Evolutionary conservation across 805 yeast species (phyloP).

Genomic region (Yamadazyma olivae): DNA sequence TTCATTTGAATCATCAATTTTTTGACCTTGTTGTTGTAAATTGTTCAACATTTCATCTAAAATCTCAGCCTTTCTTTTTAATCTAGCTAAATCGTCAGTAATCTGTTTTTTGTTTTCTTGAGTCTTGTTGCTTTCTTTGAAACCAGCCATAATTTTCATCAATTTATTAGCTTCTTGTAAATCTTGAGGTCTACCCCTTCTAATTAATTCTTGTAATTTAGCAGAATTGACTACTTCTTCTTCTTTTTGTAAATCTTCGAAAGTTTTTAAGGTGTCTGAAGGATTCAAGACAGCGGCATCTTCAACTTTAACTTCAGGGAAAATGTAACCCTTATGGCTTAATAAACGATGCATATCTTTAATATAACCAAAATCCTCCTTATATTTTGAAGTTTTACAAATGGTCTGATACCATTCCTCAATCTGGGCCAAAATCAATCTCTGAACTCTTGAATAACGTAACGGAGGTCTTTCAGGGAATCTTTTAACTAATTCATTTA

Average conservation of each 20-base stretch:
- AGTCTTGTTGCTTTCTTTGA: slow-evolving; percentile 69
- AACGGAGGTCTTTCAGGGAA: slow-evolving; percentile 95
- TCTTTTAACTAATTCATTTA: slow-evolving; percentile 86
- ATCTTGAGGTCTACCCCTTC: slow-evolving; percentile 95
- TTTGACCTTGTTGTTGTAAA: slow-evolving; percentile 39
- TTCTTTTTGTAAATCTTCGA: slow-evolving; percentile 88
- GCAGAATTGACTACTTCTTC: slow-evolving; percentile 93
- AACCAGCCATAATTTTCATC: slow-evolving; percentile 98
- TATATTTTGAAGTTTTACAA: slow-evolving; percentile 83
- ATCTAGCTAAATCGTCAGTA: slow-evolving; percentile 77
- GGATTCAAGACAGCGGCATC: slow-evolving; percentile 94
- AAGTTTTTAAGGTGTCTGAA: slow-evolving; percentile 77
- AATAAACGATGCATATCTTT: slow-evolving; percentile 94
- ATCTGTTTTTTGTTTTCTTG: slow-evolving; percentile 75
- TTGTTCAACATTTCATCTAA: slow-evolving; percentile 80
- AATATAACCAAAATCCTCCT: slow-evolving; percentile 87
- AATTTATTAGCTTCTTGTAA: slow-evolving; percentile 92
- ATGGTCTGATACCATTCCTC: slow-evolving; percentile 98
- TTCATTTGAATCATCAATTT: slow-evolving; percentile 53
- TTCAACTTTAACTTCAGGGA: slow-evolving; percentile 87
- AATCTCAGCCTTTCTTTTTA: slow-evolving; percentile 81
- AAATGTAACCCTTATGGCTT: slow-evolving; percentile 84
- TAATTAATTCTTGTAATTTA: slow-evolving; percentile 88
- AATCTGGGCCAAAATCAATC: slow-evolving; percentile 80
- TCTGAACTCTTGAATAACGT: slow-evolving; percentile 77